Evolutionary conservation across 108 stramenopile species (phyloP).

Genomic region (Stephanodiscus triporus): DNA sequence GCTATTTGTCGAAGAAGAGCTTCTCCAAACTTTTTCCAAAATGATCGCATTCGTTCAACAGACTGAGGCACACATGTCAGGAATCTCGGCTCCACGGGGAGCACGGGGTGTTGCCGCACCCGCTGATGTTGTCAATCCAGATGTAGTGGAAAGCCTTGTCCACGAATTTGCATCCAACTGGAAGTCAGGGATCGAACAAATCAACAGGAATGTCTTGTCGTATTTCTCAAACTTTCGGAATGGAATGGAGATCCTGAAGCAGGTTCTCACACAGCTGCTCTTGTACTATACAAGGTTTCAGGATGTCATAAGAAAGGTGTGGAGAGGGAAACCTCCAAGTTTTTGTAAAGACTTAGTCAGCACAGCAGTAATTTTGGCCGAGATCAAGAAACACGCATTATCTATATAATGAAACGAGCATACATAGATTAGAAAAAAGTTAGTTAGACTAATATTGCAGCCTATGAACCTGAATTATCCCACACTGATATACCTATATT

Average conservation of each 20-base stretch:
- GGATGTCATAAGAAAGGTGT: conserved; percentile 90
- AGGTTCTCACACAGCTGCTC: conserved; percentile 95
- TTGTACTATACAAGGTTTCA: conserved; percentile 98
- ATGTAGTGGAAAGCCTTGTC: conserved; percentile 89
- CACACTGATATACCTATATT: too few relatives aligned
- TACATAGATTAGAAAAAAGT: not conserved
- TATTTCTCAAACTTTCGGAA: conserved; percentile 98
- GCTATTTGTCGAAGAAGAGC: conserved; percentile 96
- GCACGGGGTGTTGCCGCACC: conserved; percentile 54
- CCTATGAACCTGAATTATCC: not conserved
- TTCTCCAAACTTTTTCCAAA: conserved; percentile 86
- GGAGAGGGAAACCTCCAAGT: conserved; percentile 80
- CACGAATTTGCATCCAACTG: conserved; percentile 93
- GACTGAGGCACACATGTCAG: conserved; percentile 81
- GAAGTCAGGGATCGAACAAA: conserved; percentile 90
- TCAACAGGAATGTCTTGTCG: conserved; percentile 94
- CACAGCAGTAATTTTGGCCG: conserved; percentile 91
- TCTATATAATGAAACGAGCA: not conserved
- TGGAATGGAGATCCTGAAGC: conserved; percentile 99
- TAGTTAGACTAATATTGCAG: not conserved
- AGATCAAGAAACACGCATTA: conserved; percentile 92
- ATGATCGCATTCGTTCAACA: conserved; percentile 98
- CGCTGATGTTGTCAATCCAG: conserved; percentile 72
- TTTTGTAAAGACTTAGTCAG: conserved; percentile 95
- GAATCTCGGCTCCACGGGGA: conserved; percentile 45